These are phyloP conservation scores for Abrus pulchellus DNA, from an alignment of 306 rosid species.

Conservation along the genomic window DNA sequence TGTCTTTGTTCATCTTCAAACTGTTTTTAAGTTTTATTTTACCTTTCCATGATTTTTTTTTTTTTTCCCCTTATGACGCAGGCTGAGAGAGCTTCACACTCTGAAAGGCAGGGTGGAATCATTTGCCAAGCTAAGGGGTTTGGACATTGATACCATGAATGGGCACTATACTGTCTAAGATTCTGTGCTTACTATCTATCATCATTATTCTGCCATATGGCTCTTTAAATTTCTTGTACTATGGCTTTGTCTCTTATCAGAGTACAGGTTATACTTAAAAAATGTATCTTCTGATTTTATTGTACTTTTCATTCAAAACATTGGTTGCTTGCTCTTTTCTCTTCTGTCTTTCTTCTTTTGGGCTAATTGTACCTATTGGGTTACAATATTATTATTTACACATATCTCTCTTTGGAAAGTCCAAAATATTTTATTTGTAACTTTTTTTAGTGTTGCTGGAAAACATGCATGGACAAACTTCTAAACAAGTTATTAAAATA, in stretches of 20 bases:
- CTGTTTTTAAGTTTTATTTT: conserved; percentile 15
- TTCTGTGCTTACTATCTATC: neutral
- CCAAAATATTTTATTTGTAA: conserved; percentile 21
- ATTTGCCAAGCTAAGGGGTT: conserved; percentile 70
- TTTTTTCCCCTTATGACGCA: conserved; percentile 38
- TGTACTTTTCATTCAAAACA: conserved; percentile 12
- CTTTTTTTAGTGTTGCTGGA: conserved; percentile 6
- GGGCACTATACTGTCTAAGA: conserved; percentile 74
- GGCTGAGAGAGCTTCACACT: conserved; percentile 88
- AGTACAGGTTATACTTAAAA: conserved; percentile 20
- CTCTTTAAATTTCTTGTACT: conserved; percentile 20
- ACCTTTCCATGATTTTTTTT: neutral
- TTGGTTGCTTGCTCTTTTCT: neutral
- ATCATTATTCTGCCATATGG: neutral
- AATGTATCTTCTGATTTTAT: conserved; percentile 22
- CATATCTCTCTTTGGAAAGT: neutral
- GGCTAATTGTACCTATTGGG: conserved; percentile 28
- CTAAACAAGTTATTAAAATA: conserved; percentile 1
- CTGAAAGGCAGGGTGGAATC: conserved; percentile 79
- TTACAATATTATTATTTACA: conserved; percentile 33
- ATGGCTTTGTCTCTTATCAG: neutral
- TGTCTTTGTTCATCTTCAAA: conserved; percentile 31
- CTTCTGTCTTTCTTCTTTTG: conserved; percentile 1
- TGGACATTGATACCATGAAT: conserved; percentile 72
- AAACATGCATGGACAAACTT: conserved; percentile 6